Base-by-base conservation (phyloP, 192 early-diverging fungal species). In the Haplosporangium gracile region DNA sequence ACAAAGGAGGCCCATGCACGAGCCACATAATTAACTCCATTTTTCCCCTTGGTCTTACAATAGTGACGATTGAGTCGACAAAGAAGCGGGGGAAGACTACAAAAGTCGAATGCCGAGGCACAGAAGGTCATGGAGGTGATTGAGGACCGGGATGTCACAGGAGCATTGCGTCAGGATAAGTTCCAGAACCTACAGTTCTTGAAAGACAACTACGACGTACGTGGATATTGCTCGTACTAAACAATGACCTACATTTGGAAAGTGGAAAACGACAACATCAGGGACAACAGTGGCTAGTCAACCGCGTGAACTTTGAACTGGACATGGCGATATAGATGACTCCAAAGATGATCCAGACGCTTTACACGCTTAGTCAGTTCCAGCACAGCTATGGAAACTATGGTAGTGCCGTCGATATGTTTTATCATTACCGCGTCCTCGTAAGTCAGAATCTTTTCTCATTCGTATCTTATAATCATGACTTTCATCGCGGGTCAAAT, bases 351-450 rank as follows among this genome's bases (percentile, higher is more conserved):
- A 92, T 98, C 60, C 91, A 93, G 74, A 92, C 94, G 55, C 90
- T 98, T 79, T 99, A 97, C 91, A 93, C 96, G 60, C 95, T 94
- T 82, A 96, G 96, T 39, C 94, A 95, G 88, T 96, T 96, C 85
- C 96, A 97, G 92, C 98, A 95, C 91, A 95, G 93, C 88, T 95
- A 96, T 89, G 98, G 98, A 82, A 95, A 95, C 88, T 98, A 99
- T 88, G 93, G 93, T 75, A 94, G 94, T 72, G 95, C 97, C 72
- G 96, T 97, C 6, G 97, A 97, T 83, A 95, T 97, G 92, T 90
- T 99, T 74, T 97, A 97, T 82, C 97, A 98, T 86, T 99, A 95
- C 91, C 96, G 97, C 80, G 95, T 98, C 36, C 36, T 36, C 36
- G 36, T 36, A 36, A 36, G 36, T 36, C n/a, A n/a, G 36, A 36